phyloP scores from a whole-genome alignment of 2,329 filamentous ascomycete genomes.

The Chaetomiaceae sp. region DNA sequence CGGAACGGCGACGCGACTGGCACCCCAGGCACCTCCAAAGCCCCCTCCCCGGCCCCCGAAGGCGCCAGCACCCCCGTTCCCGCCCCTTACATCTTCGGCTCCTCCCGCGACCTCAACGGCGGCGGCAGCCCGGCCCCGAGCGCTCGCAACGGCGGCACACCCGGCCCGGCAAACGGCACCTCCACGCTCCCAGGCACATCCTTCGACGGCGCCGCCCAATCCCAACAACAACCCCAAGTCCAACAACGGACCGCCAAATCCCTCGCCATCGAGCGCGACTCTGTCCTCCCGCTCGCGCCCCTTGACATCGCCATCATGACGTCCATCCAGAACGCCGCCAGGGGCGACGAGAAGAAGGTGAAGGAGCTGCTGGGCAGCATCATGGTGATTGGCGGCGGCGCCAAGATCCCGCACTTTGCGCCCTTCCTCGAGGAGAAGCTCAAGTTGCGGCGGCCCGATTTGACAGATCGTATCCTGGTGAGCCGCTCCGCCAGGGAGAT shows the following conservation, averaged over 20 bases:
- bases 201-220: conserved; percentile 7
- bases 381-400: conserved; percentile 84
- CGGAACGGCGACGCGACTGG: conserved; percentile 67
- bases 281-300: conserved; percentile 74
- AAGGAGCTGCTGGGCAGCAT: conserved; percentile 85
- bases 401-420: conserved; percentile 75
- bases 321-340: conserved; percentile 80
- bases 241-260: conserved; percentile 45
- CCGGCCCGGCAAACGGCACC: conserved; percentile 34
- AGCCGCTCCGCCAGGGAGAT: conserved; percentile 79
- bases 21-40: conserved; percentile 80
- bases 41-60: conserved; percentile 83
- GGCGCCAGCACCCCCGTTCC: conserved; percentile 63
- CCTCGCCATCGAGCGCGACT: conserved; percentile 68
- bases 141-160: conserved; percentile 48
- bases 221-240: conserved; percentile 10
- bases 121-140: conserved; percentile 50
- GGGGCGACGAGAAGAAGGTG: conserved; percentile 86
- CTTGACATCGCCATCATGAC: conserved; percentile 88
- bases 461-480: conserved; percentile 58
- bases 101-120: conserved; percentile 39
- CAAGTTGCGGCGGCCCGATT: conserved; percentile 59
- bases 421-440: conserved; percentile 79
- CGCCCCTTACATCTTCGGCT: conserved; percentile 53
- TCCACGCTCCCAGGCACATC: conserved; percentile 13